Conservation (phyloP, 2,329 filamentous ascomycete genomes). For the Talaromyces piceae region DNA sequence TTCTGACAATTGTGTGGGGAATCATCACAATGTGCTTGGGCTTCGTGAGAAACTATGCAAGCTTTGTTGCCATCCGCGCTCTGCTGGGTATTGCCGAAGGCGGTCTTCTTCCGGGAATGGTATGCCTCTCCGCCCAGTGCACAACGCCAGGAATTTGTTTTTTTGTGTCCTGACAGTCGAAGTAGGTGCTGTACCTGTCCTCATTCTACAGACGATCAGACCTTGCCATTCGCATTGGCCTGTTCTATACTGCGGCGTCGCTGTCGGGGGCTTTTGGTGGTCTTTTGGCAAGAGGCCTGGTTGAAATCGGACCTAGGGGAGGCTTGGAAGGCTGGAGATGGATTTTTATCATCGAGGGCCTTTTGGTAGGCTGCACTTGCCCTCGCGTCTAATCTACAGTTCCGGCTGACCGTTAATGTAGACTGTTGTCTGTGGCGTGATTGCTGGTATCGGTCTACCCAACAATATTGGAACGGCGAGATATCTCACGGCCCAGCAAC, state of each 20-base stretch:
- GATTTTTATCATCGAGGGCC: conserved; percentile 56
- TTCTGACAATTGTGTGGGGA: conserved; percentile 52
- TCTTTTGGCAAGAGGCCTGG: conserved; percentile 54
- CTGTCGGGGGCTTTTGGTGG: conserved; percentile 59
- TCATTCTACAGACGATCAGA: conserved; percentile 54
- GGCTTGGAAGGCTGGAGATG: conserved; percentile 53
- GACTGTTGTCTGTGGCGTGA: conserved; percentile 48
- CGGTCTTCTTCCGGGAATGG: conserved; percentile 59
- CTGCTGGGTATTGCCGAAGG: conserved; percentile 58
- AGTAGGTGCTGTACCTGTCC: conserved; percentile 56
- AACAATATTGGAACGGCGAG: conserved; percentile 48
- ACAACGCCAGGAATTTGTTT: background rate
- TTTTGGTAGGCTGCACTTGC: conserved; percentile 20
- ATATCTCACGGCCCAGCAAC: conserved; percentile 49
- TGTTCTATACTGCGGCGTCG: conserved; percentile 62
- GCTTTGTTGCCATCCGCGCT: conserved; percentile 56
- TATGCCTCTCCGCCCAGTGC: conserved; percentile 22
- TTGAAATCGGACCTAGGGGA: conserved; percentile 50
- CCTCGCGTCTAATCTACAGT: background rate
- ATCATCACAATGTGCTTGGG: conserved; percentile 43
- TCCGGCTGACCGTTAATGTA: conserved; percentile 17
- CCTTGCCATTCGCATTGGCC: conserved; percentile 55
- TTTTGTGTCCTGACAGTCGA: background rate
- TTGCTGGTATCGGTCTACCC: conserved; percentile 50
- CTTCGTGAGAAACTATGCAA: conserved; percentile 35